Evolutionary conservation across 2,329 filamentous ascomycete genomes (phyloP), one percentile per base, ranked within the genome.

Genomic region (Cladorrhinum sp.): DNA sequence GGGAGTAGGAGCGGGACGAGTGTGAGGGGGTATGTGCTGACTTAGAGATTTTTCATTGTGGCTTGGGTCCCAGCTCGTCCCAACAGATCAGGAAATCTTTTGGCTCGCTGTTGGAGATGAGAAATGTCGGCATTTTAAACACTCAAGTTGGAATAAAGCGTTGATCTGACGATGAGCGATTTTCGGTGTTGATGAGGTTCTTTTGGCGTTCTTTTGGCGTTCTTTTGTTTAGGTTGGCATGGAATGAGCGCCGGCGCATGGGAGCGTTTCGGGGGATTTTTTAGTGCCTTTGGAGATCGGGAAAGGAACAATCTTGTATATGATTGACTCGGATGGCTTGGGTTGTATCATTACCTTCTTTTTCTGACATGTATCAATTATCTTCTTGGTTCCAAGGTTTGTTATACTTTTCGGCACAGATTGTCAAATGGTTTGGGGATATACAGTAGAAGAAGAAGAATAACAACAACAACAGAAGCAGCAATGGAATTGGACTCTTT

Each of bases 11-110:
- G 38, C 49, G 22, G 58, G 48, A 41, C 36, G 24, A 60, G 48
- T 12, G 49, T 58, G 50, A 55, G 62, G 59, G 53, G 58, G 18
- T 57, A 57, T 55, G 27, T 57, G 2, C 7, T 60, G 13, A 49
- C 53, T n/a, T n/a, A n/a, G n/a, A n/a, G n/a, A n/a, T n/a, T n/a
- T n/a, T n/a, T n/a, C n/a, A n/a, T 45, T 55, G 13, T 32, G 29
- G 29, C 7, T 32, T 32, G 29, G 13, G 29, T 6, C 29, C 13
- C 29, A n/a, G n/a, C n/a, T n/a, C n/a, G n/a, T n/a, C n/a, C n/a
- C n/a, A n/a, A n/a, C n/a, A n/a, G n/a, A n/a, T n/a, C n/a, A n/a
- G n/a, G n/a, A n/a, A n/a, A n/a, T n/a, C n/a, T n/a, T n/a, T n/a
- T n/a, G n/a, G n/a, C n/a, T n/a, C n/a, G n/a, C n/a, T n/a, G n/a